A percentile compares a stretch with the other conserved stretches of the same genome.
Conservation (phyloP, 352 stramenopile genomes). For the Phytophthora nicotianae region DNA sequence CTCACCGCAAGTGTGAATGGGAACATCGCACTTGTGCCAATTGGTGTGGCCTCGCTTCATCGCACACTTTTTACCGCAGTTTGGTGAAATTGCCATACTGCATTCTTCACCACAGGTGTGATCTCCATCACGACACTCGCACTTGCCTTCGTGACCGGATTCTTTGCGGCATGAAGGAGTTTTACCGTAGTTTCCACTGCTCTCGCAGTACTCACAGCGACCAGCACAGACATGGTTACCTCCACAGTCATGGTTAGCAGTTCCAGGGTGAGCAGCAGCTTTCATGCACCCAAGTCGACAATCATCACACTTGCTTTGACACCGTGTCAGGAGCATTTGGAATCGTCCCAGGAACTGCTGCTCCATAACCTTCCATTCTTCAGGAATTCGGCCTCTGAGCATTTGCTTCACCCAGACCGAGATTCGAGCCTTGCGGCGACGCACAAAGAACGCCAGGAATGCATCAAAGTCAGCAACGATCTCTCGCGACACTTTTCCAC, state of each 20-base stretch:
- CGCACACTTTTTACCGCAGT: constrained; percentile 58
- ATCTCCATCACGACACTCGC: constrained; percentile 62
- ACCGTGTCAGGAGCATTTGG: constrained; percentile 60
- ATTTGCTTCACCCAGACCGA: constrained; percentile 45
- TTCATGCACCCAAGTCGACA: constrained; percentile 77
- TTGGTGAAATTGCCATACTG: constrained; percentile 43
- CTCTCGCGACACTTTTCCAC: constrained; percentile 28
- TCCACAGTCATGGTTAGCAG: constrained; percentile 51
- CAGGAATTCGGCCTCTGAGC: constrained; percentile 42
- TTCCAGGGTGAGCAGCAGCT: constrained; percentile 38
- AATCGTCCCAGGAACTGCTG: constrained; percentile 52
- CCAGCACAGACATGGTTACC: constrained; percentile 51
- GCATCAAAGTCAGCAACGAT: constrained; percentile 55
- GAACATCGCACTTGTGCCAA: constrained; percentile 60
- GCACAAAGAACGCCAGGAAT: constrained; percentile 63
- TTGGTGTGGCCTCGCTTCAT: constrained; percentile 47
- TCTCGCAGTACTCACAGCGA: constrained; percentile 60
- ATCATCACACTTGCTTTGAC: constrained; percentile 51
- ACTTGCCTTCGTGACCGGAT: constrained; percentile 68
- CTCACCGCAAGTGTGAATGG: constrained; percentile 60
- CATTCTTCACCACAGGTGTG: constrained; percentile 69
- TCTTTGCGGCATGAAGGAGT: constrained; percentile 53
- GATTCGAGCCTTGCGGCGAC: constrained; percentile 58
- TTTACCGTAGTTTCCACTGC: constrained; percentile 23
- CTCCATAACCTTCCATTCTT: constrained; percentile 58